Conservation (phyloP, 164 flowering plant genomes). For the Chloranthus sessilifolius region DNA sequence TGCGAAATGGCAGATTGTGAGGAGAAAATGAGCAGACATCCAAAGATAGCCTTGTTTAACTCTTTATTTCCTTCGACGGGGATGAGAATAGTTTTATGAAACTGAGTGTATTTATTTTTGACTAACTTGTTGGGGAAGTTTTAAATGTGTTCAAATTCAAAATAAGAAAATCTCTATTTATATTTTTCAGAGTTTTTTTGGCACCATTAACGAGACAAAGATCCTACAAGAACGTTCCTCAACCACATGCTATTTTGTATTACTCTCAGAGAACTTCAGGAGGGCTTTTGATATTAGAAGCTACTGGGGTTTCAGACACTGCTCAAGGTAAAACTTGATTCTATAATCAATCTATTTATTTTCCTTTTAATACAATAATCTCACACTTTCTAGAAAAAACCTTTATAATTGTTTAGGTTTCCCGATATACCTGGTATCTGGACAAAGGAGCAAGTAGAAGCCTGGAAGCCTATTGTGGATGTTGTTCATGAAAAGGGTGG, state of each 20-base stretch:
- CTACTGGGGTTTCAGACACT: slow-evolving; percentile 44
- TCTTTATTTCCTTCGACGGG: too few relatives aligned
- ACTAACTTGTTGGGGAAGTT: too few relatives aligned
- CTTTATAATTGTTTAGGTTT: slow-evolving; percentile 18
- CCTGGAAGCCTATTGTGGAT: slow-evolving; percentile 31
- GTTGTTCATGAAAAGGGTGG: slow-evolving; percentile 35
- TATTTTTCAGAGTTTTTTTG: slow-evolving; percentile 35
- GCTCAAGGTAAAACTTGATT: slow-evolving; percentile 36
- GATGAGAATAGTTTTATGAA: too few relatives aligned
- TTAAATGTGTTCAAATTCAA: too few relatives aligned
- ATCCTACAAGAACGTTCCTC: slow-evolving; percentile 41
- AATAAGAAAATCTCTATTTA: neutral
- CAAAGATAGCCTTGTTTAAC: too few relatives aligned
- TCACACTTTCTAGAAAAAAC: too few relatives aligned
- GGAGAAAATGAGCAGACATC: too few relatives aligned
- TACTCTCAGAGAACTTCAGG: slow-evolving; percentile 54
- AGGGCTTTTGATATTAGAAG: slow-evolving; percentile 49
- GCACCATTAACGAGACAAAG: slow-evolving; percentile 45
- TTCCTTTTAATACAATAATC: too few relatives aligned
- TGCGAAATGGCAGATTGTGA: too few relatives aligned
- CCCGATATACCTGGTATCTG: slow-evolving; percentile 27
- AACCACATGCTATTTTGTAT: slow-evolving; percentile 47
- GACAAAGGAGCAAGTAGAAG: slow-evolving; percentile 32
- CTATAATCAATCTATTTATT: neutral
- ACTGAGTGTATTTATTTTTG: too few relatives aligned